Conservation (phyloP, 345 rosid species). For the Hibiscus trionum region DNA sequence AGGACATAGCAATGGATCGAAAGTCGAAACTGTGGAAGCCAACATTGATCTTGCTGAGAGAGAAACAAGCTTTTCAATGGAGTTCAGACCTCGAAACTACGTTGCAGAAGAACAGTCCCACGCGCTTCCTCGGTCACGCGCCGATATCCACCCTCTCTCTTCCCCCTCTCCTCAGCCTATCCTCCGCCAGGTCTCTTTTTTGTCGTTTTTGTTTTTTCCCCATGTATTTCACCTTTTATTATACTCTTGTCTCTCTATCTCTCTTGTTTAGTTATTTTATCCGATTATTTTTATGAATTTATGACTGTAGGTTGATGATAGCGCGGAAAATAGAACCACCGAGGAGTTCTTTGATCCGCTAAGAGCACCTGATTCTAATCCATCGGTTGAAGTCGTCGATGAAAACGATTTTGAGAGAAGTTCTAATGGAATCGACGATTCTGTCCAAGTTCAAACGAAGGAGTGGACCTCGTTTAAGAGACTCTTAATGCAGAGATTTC, state of each 20-base stretch:
- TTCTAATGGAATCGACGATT: conserved; percentile 15
- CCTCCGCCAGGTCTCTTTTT: conserved; percentile 31
- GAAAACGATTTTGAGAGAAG: conserved; percentile 16
- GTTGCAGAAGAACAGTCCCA: conserved; percentile 31
- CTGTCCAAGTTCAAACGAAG: conserved; percentile 28
- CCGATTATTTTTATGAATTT: background rate
- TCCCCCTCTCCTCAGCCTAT: conserved; percentile 24
- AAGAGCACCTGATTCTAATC: conserved; percentile 30
- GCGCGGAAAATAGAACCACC: conserved; percentile 17
- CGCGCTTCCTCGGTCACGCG: conserved; percentile 46
- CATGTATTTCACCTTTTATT: background rate
- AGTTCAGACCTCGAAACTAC: conserved; percentile 67
- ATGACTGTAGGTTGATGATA: conserved; percentile 25
- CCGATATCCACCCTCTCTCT: conserved; percentile 53
- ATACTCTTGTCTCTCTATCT: background rate
- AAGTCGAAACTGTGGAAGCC: background rate
- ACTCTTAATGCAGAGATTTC: conserved; percentile 76
- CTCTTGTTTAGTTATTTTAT: background rate
- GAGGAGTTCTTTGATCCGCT: conserved; percentile 69
- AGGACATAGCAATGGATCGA: background rate
- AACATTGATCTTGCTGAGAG: background rate
- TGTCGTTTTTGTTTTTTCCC: background rate
- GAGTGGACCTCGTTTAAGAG: conserved; percentile 82
- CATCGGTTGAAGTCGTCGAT: conserved; percentile 21
- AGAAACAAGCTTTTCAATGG: conserved; percentile 26